Base-by-base conservation (phyloP, 2,329 filamentous ascomycete species). In the Ophiocordyceps camponoti-leonardi region DNA sequence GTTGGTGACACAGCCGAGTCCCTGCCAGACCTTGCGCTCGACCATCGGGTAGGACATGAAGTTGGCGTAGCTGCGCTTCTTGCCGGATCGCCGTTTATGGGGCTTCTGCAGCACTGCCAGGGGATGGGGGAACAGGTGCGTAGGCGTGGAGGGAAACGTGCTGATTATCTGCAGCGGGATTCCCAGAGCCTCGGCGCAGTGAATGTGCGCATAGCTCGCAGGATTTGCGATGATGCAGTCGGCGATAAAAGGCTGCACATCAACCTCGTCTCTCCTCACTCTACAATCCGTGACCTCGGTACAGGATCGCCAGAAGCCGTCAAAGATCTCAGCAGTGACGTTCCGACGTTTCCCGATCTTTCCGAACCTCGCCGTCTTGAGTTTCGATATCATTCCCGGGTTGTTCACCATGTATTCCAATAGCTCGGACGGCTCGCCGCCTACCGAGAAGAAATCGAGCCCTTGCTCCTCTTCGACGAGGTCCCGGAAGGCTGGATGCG, bases 401-500 rank as follows among this genome's bases (percentile, higher is more conserved):
- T 90, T 87, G 63, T 86, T 86, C 31, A 88, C 83, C 85, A 92
- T 90, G 59, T 87, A 90, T 0, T 82, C 80, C 85, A 90, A 90
- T 1, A 92, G 67, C 59, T 88, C 83, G 0, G 80, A 77, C 2
- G 85, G 85, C 53, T 90, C 79, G 2, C 85, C 85, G 1, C 84
- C 84, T 2, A 88, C 75, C 2, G 76, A 81, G 61, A 88, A 90
- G 63, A 90, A 90, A 53, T 90, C 84, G 0, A 90, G 68, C 0
- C 78, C 81, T 0, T 70, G 78, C 49, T 86, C 81, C 43, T 80
- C 71, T 53, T 85, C 73, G 1, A 90, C 75, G 53, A 88, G 86
- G 0, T 85, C 75, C 43, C 77, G 77, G 58, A 90, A 90, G 0
- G 77, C 77, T 1, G 83, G 81, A 54, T 90, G 85, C 0, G 83